Percentiles rank a stretch among this genome's conserved stretches.
These are phyloP conservation scores for Solanum sparsipilum DNA, from an alignment of 257 asterid species.

Conservation along the genomic window DNA sequence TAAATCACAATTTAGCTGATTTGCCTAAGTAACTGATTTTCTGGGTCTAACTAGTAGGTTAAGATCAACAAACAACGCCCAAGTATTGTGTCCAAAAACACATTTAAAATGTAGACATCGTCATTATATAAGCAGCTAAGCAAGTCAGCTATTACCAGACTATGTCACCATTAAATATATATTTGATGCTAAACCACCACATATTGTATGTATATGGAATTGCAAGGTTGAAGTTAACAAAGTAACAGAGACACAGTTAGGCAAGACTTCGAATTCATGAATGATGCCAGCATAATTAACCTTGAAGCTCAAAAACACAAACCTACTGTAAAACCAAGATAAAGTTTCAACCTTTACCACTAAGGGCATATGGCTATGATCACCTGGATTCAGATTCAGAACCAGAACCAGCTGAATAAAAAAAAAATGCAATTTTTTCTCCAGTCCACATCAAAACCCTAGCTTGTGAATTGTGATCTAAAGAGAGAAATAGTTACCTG, in stretches of 20 bases:
- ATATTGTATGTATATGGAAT: background rate
- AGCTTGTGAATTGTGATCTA: background rate
- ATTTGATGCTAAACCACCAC: background rate
- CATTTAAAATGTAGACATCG: background rate
- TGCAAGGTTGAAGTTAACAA: background rate
- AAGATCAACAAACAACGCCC: background rate
- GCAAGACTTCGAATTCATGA: background rate
- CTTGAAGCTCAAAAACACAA: background rate
- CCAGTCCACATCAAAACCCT: background rate
- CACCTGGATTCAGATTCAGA: background rate
- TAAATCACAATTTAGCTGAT: background rate
- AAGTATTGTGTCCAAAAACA: background rate
- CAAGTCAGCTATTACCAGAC: background rate
- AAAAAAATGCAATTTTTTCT: background rate
- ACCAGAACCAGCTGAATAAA: background rate
- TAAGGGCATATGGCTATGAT: background rate
- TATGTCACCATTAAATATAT: background rate
- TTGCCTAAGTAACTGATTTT: background rate
- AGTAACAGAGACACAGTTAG: background rate
- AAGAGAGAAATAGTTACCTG: constrained; percentile 13
- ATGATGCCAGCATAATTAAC: background rate
- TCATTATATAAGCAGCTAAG: background rate
- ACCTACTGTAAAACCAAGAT: background rate
- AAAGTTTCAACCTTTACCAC: background rate
- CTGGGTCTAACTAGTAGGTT: background rate